Conservation (phyloP, 1,139 yeast species). For the Candida smagusa region DNA sequence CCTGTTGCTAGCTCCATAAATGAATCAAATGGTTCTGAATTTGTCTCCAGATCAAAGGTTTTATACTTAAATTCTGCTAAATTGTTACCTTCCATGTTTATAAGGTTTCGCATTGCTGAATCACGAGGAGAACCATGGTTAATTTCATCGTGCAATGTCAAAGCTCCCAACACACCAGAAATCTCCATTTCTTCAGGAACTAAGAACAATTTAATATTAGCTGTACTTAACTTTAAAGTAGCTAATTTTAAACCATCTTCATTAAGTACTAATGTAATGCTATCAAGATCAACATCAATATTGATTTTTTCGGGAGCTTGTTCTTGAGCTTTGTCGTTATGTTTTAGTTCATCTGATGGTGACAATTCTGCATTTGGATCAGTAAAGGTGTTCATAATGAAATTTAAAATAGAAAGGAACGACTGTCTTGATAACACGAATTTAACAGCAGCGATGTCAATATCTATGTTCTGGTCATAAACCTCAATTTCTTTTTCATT, state of each 20-base stretch:
- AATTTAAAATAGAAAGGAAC: slow-evolving; percentile 74
- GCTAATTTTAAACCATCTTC: slow-evolving; percentile 85
- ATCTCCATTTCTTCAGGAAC: slow-evolving; percentile 80
- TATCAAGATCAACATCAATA: slow-evolving; percentile 65
- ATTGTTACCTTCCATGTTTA: slow-evolving; percentile 79
- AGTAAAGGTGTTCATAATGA: slow-evolving; percentile 81
- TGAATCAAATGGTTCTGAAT: slow-evolving; percentile 52
- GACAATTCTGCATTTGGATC: slow-evolving; percentile 69
- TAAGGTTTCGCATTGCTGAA: slow-evolving; percentile 60
- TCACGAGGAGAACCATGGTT: slow-evolving; percentile 60
- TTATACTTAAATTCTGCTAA: slow-evolving; percentile 82
- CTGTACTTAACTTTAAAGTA: slow-evolving; percentile 72
- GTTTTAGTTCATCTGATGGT: slow-evolving; percentile 67
- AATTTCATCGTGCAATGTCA: slow-evolving; percentile 74
- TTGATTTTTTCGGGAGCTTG: slow-evolving; percentile 71
- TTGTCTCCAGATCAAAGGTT: slow-evolving; percentile 63
- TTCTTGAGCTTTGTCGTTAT: slow-evolving; percentile 53
- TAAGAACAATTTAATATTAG: slow-evolving; percentile 61
- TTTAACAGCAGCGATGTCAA: slow-evolving; percentile 77
- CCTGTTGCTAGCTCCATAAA: slow-evolving; percentile 68
- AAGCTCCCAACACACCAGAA: slow-evolving; percentile 72
- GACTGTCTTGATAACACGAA: slow-evolving; percentile 77
- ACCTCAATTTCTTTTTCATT: slow-evolving; percentile 60
- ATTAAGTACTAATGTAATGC: slow-evolving; percentile 71
- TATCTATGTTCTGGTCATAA: slow-evolving; percentile 72